Evolutionary conservation across 2,329 filamentous ascomycete species (phyloP).

Genomic region (Acephala macrosclerotiorum): DNA sequence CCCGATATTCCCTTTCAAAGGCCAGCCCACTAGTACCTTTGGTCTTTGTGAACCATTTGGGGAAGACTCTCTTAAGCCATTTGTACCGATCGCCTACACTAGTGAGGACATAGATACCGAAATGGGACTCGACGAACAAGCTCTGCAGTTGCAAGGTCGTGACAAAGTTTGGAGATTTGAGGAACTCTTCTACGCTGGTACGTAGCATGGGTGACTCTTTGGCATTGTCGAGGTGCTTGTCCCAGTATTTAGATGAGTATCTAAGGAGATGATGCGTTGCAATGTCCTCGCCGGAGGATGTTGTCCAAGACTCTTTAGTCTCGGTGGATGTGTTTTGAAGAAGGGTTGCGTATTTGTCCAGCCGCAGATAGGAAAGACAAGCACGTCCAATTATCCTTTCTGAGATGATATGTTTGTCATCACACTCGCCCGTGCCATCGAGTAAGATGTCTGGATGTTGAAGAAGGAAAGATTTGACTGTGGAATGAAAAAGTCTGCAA

Average conservation of each 20-base stretch:
- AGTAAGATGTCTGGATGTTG: background rate
- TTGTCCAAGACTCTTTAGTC: background rate
- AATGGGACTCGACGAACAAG: background rate
- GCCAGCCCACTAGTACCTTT: background rate
- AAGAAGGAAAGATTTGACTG: background rate
- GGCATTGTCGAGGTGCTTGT: background rate
- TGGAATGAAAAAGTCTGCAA: background rate
- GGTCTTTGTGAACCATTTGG: background rate
- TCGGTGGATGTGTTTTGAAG: background rate
- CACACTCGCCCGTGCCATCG: background rate
- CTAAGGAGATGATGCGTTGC: background rate
- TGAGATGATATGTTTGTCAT: background rate
- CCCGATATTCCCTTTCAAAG: background rate
- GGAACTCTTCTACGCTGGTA: background rate
- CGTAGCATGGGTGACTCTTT: background rate
- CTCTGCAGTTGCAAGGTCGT: background rate
- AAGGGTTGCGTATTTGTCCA: background rate
- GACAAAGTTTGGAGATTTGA: background rate
- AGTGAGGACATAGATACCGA: background rate
- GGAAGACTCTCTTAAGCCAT: constrained; percentile 2
- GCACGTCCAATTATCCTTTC: background rate
- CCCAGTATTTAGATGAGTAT: constrained; percentile 2
- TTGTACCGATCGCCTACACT: background rate
- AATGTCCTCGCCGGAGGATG: background rate
- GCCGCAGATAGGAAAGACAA: background rate